Conservation (phyloP, 805 yeast species). For the Candida pseudoglaebosa region DNA sequence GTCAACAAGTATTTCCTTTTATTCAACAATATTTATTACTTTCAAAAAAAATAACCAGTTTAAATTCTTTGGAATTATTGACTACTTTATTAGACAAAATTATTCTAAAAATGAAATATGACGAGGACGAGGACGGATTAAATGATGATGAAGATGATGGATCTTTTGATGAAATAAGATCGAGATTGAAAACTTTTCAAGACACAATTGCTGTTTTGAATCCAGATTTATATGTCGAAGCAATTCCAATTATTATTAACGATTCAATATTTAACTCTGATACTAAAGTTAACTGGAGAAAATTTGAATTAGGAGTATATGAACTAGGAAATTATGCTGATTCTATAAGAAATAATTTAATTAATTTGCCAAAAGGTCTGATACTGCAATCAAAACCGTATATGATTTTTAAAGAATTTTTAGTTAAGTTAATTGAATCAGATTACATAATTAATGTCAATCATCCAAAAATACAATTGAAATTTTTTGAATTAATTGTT, state of each 20-base stretch:
- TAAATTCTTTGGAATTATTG: slow-evolving; percentile 46
- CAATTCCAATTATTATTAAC: slow-evolving; percentile 57
- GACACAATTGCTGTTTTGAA: slow-evolving; percentile 65
- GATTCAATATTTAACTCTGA: slow-evolving; percentile 33
- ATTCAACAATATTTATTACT: slow-evolving; percentile 69
- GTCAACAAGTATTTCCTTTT: slow-evolving; percentile 78
- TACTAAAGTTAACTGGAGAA: slow-evolving; percentile 61
- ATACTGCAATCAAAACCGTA: slow-evolving; percentile 65
- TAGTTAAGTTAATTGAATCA: slow-evolving; percentile 51
- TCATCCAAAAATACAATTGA: slow-evolving; percentile 79
- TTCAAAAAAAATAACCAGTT: slow-evolving; percentile 51
- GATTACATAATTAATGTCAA: slow-evolving; percentile 44
- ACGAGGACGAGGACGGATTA: slow-evolving; percentile 63
- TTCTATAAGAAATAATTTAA: slow-evolving; percentile 69
- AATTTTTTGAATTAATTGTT: slow-evolving; percentile 79
- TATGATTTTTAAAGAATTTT: slow-evolving; percentile 55
- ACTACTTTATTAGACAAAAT: slow-evolving; percentile 63
- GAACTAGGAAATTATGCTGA: slow-evolving; percentile 80
- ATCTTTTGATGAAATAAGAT: slow-evolving; percentile 77
- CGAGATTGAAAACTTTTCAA: slow-evolving; percentile 71
- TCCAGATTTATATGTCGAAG: slow-evolving; percentile 58
- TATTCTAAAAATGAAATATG: slow-evolving; percentile 75
- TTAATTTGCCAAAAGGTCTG: slow-evolving; percentile 64
- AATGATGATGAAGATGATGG: slow-evolving; percentile 68
- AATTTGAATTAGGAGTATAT: slow-evolving; percentile 79